phyloP scores from a whole-genome alignment of 495 filamentous ascomycete species.

The Talaromyces proteolyticus region DNA sequence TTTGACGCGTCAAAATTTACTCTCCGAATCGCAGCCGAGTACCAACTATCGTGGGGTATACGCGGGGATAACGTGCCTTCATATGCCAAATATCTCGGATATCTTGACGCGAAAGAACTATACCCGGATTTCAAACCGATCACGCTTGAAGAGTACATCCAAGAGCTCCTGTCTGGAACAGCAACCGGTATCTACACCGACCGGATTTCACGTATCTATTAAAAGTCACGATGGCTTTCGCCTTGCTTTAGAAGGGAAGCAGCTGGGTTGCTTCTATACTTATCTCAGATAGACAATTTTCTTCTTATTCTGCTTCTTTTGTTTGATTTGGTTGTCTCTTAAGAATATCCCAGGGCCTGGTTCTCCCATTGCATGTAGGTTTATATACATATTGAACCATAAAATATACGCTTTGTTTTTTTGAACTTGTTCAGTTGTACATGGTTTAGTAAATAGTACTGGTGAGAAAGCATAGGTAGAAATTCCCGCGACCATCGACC shows the following conservation, averaged over 20 bases:
- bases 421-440: no score
- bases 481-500: no score
- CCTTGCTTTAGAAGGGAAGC: neutral
- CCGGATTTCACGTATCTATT: slow-evolving; percentile 17
- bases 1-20: slow-evolving; percentile 41
- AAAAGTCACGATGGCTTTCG: neutral
- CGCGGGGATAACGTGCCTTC: slow-evolving; percentile 53
- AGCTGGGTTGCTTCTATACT: neutral
- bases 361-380: no score
- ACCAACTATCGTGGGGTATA: slow-evolving; percentile 45
- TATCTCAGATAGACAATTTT: neutral
- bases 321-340: no score
- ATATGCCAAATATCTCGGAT: slow-evolving; percentile 53
- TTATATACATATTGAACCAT: no score
- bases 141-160: slow-evolving; percentile 36
- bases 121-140: slow-evolving; percentile 46
- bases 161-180: slow-evolving; percentile 30
- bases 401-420: no score
- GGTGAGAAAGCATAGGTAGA: no score
- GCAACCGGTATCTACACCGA: slow-evolving; percentile 41
- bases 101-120: slow-evolving; percentile 47
- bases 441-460: no score
- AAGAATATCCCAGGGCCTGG: no score
- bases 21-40: slow-evolving; percentile 37
- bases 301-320: neutral